Evolutionary conservation across 331 rosid genomes (phyloP).

Genomic region (Phaseolus coccineus): DNA sequence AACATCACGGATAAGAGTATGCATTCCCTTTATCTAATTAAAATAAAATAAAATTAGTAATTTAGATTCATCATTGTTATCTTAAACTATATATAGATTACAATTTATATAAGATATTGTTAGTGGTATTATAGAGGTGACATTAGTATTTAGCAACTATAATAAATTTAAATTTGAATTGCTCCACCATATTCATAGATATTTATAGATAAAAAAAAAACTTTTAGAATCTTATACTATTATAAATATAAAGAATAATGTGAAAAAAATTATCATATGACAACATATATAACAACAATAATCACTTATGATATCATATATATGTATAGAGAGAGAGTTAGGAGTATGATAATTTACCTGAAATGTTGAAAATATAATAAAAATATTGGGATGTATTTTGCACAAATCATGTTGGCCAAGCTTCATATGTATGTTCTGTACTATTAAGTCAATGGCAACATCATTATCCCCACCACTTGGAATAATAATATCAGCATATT

Average conservation of each 20-base stretch:
- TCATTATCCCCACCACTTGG: slow-evolving; percentile 87
- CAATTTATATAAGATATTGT: too few species aligned
- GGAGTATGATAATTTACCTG: slow-evolving; percentile 57
- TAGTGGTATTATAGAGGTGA: too few species aligned
- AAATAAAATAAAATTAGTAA: background rate
- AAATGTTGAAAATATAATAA: slow-evolving; percentile 75
- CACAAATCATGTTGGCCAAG: slow-evolving; percentile 92
- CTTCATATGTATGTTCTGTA: slow-evolving; percentile 83
- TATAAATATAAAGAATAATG: too few species aligned
- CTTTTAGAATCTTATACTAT: too few species aligned
- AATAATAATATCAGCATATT: slow-evolving; percentile 84
- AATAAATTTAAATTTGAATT: too few species aligned
- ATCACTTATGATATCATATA: too few species aligned
- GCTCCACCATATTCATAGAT: too few species aligned
- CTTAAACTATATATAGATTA: background rate
- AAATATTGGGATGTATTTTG: slow-evolving; percentile 86
- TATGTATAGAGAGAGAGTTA: too few species aligned
- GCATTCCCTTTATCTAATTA: slow-evolving; percentile 82
- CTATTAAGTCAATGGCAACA: slow-evolving; percentile 87
- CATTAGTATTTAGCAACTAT: too few species aligned
- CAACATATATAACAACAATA: too few species aligned
- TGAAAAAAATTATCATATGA: too few species aligned
- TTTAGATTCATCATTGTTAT: background rate
- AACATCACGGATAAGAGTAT: slow-evolving; percentile 87
- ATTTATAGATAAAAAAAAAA: too few species aligned